Percentiles rank a stretch among this genome's conserved stretches.
These are phyloP conservation scores for Fusarium incarnatum DNA, from an alignment of 2,329 filamentous ascomycete species.

Conservation along the genomic window DNA sequence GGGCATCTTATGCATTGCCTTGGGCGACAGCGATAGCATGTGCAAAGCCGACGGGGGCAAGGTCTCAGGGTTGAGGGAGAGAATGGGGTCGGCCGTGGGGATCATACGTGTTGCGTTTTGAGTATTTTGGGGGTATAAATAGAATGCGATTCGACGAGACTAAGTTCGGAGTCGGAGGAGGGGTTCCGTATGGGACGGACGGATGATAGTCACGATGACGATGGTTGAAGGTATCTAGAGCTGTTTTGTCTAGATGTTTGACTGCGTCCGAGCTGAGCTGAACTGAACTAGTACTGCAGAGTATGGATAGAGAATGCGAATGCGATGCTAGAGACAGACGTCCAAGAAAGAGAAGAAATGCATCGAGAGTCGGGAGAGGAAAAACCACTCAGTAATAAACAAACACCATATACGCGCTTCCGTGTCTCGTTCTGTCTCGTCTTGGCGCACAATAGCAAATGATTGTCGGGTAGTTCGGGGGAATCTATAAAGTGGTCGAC, in stretches of 20 bases:
- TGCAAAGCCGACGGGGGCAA: conserved; percentile 34
- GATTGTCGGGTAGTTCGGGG: conserved; percentile 26
- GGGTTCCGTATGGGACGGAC: conserved; percentile 1
- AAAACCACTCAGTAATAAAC: conserved; percentile 15
- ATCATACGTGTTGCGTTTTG: conserved; percentile 40
- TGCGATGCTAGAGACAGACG: not conserved
- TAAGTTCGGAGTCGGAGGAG: conserved; percentile 6
- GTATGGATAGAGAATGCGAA: not conserved
- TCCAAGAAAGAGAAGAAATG: not conserved
- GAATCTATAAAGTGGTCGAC: conserved; percentile 34
- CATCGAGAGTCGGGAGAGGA: not conserved
- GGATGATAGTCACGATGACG: conserved; percentile 7
- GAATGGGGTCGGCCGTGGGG: conserved; percentile 37
- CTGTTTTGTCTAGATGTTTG: not conserved
- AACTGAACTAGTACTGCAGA: not conserved
- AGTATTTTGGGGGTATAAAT: conserved; percentile 10
- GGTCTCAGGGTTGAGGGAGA: conserved; percentile 31
- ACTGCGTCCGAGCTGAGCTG: not conserved
- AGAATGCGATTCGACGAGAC: conserved; percentile 20
- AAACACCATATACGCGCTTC: not conserved
- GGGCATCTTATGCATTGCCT: conserved; percentile 44
- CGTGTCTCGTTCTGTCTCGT: conserved; percentile 16
- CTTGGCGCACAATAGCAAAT: conserved; percentile 14
- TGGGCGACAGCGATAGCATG: conserved; percentile 43
- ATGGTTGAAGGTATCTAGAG: conserved; percentile 23